phyloP scores from a whole-genome alignment of 1,284 basidiomycete species.

The Sanguinoderma infundibulare region DNA sequence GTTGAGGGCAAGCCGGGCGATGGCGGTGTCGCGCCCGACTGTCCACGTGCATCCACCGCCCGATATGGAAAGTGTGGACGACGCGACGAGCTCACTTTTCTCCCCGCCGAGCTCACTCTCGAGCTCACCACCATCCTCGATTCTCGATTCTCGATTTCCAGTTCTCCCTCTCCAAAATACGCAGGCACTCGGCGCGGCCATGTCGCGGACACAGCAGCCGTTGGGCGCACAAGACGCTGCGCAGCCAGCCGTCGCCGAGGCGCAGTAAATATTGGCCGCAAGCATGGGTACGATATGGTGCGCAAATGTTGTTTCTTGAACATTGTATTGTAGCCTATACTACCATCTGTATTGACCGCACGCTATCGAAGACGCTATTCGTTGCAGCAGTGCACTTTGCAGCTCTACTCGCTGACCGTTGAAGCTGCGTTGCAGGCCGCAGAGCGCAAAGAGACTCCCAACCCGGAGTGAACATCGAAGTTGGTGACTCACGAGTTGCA shows the following conservation, averaged over 20 bases:
- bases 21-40: constrained; percentile 4
- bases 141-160: not conserved
- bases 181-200: constrained; percentile 86
- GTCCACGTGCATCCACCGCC: constrained; percentile 15
- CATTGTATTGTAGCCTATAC: constrained; percentile 7
- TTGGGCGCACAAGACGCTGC: constrained; percentile 25
- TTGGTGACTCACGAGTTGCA: no score
- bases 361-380: not conserved
- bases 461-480: no score
- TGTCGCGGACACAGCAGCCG: constrained; percentile 57
- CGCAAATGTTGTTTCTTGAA: not conserved
- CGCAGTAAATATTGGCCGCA: constrained; percentile 18
- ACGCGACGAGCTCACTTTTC: constrained; percentile 12
- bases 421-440: no score
- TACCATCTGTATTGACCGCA: not conserved
- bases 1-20: constrained; percentile 60
- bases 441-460: no score
- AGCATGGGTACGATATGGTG: not conserved
- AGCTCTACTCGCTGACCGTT: no score
- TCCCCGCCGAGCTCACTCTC: constrained; percentile 14
- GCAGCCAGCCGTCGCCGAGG: constrained; percentile 30
- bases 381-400: no score
- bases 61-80: constrained; percentile 16
- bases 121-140: no score
- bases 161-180: constrained; percentile 55